A percentile compares a stretch with the other conserved stretches of the same genome.
Evolutionary conservation across 2,329 filamentous ascomycete species (phyloP).

Genomic region (Aspergillus tanneri): DNA sequence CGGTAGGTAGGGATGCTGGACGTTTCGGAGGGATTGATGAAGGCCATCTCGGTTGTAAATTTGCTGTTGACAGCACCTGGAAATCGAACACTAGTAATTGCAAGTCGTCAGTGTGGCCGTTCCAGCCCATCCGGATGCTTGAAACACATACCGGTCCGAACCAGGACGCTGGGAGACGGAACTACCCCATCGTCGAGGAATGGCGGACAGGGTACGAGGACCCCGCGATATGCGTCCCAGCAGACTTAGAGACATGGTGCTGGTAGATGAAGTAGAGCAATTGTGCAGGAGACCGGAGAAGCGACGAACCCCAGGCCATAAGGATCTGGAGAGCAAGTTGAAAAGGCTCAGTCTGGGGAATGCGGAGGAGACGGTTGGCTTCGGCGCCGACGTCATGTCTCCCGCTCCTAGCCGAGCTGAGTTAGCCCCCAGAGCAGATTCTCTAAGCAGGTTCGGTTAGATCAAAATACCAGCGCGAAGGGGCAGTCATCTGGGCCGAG

Average conservation of each 20-base stretch:
- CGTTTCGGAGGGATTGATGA: conserved; percentile 70
- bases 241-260: conserved; percentile 13
- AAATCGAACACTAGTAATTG: conserved; percentile 60
- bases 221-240: conserved; percentile 13
- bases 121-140: background rate
- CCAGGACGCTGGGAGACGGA: conserved; percentile 59
- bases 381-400: conserved; percentile 19
- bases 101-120: conserved; percentile 15
- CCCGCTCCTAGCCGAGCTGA: conserved; percentile 18
- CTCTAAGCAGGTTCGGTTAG: no score
- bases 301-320: background rate
- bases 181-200: conserved; percentile 48
- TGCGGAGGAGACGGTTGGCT: conserved; percentile 24
- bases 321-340: background rate
- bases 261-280: background rate
- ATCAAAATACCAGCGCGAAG: no score
- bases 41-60: conserved; percentile 78
- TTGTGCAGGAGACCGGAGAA: background rate
- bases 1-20: conserved; percentile 86
- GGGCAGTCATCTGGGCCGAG: no score
- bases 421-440: no score
- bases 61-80: conserved; percentile 94
- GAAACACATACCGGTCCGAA: conserved; percentile 55
- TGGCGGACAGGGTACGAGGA: background rate
- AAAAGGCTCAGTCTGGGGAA: no score